Evolutionary conservation across 176 grass and related monocot genomes (phyloP), one percentile per base, ranked within the genome.

Genomic region (Zoysia pacifica): DNA sequence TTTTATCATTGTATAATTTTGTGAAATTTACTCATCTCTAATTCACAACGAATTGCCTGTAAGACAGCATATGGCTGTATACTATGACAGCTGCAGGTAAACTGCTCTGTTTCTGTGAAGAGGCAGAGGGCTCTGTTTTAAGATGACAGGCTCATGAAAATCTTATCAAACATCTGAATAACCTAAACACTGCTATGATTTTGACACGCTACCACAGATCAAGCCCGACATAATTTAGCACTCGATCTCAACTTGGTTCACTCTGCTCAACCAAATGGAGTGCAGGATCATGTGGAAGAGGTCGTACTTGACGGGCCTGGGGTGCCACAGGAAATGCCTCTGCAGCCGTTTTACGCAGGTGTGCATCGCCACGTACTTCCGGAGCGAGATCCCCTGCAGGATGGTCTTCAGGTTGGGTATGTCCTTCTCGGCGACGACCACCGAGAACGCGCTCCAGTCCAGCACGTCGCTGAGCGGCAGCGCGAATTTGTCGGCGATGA

Each of bases 271-370:
- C 93, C 93, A 97, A 87, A 97, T 93, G 13, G 93, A 97, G 75
- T 97, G 93, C 72, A 97, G 79, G 79, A 97, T 91, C 88, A 97
- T 97, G 86, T 97, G 86, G 83, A 93, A 97, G 39, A 97, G 52
- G 78, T 97, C 93, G 56, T 93, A 93, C 76, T 90, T 90, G n/a
- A 93, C 10, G 1, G 93, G 90, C 74, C 79, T 97, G 3, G 76
- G 83, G 56, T 97, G 93, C 93, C 93, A 97, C 45, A 97, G 28
- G 75, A 97, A 97, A 52, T 97, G 93, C 44, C 85, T 82, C 73
- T 97, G 93, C 69, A 97, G 78, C 83, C 74, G 86, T 65, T 89
- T 93, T 12, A 97, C 90, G 61, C 86, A 82, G n/a, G 5, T 74
- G 62, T 93, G 93, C 93, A 97, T 91, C 10, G 81, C 79, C 64